Evolutionary conservation across 768 basidiomycete species (phyloP), one percentile per base, ranked within the genome.

Genomic region (Boletales sp.): DNA sequence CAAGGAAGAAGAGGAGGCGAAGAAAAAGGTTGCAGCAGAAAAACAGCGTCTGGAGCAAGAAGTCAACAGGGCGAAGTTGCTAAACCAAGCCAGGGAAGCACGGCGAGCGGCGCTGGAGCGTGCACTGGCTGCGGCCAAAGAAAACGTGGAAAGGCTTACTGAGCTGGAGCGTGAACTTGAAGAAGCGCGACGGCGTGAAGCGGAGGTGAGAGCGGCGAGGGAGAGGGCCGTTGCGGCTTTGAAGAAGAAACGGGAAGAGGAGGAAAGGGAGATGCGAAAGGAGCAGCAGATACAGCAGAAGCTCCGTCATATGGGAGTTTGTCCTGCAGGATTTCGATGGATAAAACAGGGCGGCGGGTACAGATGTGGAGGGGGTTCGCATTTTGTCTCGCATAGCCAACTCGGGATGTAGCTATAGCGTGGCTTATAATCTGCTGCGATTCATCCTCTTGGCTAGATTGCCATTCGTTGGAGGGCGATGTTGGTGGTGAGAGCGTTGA

Each of bases 231-330:
- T 44, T 0, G 60, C 57, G 17, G 69, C 62, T 5, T 44, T 73
- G 47, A 68, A 57, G 55, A 60, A 59, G 54, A 62, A 69, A 48
- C 63, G 61, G 53, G 47, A 67, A 44, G 60, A 75, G 50, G 82
- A 83, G 49, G 71, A 59, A 6, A 62, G 67, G 51, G 57, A 48
- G 49, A 56, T 49, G 37, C 44, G 43, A 11, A 47, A 67, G 42
- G 68, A 55, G 34, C 35, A 50, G 11, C 55, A 61, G 51, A 72
- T 68, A 1, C 84, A 84, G 63, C 52, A 33, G 33, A 76, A 71
- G 49, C 59, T 83, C 7, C 65, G 69, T 0, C 10, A 44, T 0
- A 75, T 84, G 72, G 84, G 83, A 0, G 57, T 74, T 4, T 86
- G 84, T 57, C 57, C 60, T 0, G 54, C 33, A 2, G 80, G 79